These are phyloP conservation scores for Scenedesmus sp. DNA, from an alignment of 163 green algal species.

Conservation along the genomic window DNA sequence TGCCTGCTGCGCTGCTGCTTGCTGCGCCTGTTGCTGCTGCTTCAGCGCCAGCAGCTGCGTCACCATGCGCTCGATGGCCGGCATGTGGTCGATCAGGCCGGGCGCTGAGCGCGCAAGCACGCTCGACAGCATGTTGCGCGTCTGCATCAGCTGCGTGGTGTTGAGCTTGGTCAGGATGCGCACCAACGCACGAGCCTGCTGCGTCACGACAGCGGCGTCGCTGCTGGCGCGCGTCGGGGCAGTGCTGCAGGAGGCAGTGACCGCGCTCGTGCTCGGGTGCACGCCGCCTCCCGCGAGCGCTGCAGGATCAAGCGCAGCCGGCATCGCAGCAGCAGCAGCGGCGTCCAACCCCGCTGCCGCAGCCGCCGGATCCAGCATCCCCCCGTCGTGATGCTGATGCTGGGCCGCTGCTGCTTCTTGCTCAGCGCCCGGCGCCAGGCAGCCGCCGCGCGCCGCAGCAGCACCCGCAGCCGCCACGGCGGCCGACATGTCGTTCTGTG, in stretches of 20 bases:
- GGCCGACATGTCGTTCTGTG: slow-evolving; percentile 31
- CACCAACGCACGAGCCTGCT: slow-evolving; percentile 46
- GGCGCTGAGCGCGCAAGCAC: slow-evolving; percentile 15
- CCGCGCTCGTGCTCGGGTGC: not conserved
- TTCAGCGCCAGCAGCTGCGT: slow-evolving; percentile 31
- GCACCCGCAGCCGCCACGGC: slow-evolving; percentile 19
- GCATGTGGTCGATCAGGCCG: slow-evolving; percentile 43
- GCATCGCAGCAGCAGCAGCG: not conserved
- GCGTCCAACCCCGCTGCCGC: not conserved
- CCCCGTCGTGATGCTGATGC: not conserved
- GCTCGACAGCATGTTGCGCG: slow-evolving; percentile 23
- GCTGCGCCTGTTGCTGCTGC: slow-evolving; percentile 31
- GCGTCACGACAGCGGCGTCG: slow-evolving; percentile 21
- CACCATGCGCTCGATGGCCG: slow-evolving; percentile 43
- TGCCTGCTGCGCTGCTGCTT: not conserved
- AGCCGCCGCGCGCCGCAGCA: too few relatives aligned
- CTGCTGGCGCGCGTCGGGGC: not conserved
- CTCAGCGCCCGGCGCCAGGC: not conserved
- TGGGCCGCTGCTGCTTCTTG: not conserved
- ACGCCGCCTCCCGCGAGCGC: not conserved
- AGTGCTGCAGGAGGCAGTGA: slow-evolving; percentile 32
- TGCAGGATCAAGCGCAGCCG: not conserved
- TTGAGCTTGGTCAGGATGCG: slow-evolving; percentile 52
- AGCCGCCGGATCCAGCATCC: not conserved
- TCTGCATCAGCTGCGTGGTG: slow-evolving; percentile 42